A percentile compares a stretch with the other conserved stretches of the same genome.
Evolutionary conservation across 2,329 filamentous ascomycete genomes (phyloP).

Genomic region (Beauveria australis): DNA sequence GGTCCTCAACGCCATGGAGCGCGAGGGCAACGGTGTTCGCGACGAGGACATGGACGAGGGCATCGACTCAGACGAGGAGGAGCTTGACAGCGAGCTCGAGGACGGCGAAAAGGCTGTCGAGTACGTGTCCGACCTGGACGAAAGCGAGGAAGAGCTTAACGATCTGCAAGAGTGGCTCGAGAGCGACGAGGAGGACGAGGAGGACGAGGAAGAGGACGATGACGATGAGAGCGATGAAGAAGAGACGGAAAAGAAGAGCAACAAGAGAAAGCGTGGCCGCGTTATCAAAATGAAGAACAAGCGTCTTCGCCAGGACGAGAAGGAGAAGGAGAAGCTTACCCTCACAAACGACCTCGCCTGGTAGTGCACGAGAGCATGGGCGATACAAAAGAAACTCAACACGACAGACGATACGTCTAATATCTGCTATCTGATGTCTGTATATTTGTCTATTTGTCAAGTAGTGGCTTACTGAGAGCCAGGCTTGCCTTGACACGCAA

Average conservation of each 20-base stretch:
- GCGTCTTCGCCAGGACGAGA: conserved; percentile 35
- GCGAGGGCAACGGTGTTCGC: conserved; percentile 70
- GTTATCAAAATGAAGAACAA: conserved; percentile 39
- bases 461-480: background rate
- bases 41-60: conserved; percentile 88
- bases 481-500: background rate
- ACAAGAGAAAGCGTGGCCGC: conserved; percentile 45
- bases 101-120: conserved; percentile 75
- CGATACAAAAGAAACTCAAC: background rate
- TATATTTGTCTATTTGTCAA: background rate
- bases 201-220: conserved; percentile 48
- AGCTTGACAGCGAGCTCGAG: conserved; percentile 58
- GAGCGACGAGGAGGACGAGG: conserved; percentile 52
- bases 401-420: background rate
- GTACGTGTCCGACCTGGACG: conserved; percentile 87
- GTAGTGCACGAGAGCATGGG: conserved; percentile 17
- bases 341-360: conserved; percentile 36
- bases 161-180: conserved; percentile 92
- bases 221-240: conserved; percentile 52
- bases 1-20: conserved; percentile 84
- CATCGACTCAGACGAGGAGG: conserved; percentile 66
- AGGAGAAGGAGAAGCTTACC: conserved; percentile 51
- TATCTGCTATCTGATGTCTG: background rate
- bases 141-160: conserved; percentile 68
- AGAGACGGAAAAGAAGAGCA: conserved; percentile 46